phyloP scores from a whole-genome alignment of 2,329 filamentous ascomycete genomes.

The Penicillium sp. region DNA sequence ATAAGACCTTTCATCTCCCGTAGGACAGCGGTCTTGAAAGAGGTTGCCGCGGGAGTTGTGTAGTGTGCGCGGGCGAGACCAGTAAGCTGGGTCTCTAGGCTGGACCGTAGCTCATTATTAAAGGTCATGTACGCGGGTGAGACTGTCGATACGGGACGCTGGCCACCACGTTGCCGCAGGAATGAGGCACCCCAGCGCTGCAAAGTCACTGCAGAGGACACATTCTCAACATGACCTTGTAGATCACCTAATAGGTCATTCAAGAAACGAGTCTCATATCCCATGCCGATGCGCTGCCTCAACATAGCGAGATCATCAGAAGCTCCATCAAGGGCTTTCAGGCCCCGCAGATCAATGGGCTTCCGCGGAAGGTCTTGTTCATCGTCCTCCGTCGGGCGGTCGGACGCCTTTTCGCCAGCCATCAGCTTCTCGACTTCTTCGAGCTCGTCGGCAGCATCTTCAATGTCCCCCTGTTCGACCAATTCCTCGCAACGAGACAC shows the following conservation, averaged over 20 bases:
- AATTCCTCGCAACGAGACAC: conserved; percentile 76
- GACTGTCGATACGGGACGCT: conserved; percentile 66
- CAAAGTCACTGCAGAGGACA: conserved; percentile 72
- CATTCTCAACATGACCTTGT: conserved; percentile 73
- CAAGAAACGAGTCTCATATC: conserved; percentile 80
- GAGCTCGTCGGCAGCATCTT: conserved; percentile 76
- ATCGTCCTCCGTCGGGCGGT: conserved; percentile 30
- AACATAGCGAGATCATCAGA: conserved; percentile 74
- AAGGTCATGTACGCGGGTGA: conserved; percentile 79
- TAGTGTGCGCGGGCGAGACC: conserved; percentile 82
- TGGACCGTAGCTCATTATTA: conserved; percentile 68
- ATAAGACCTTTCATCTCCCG: conserved; percentile 87
- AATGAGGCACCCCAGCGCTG: conserved; percentile 82
- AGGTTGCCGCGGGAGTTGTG: conserved; percentile 76
- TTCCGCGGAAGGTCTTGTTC: conserved; percentile 33
- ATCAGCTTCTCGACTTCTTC: conserved; percentile 79
- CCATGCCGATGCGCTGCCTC: conserved; percentile 79
- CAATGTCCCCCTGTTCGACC: conserved; percentile 81
- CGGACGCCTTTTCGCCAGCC: conserved; percentile 64
- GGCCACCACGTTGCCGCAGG: conserved; percentile 68
- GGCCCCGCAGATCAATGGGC: conserved; percentile 70
- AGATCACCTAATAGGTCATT: conserved; percentile 77
- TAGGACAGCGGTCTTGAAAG: conserved; percentile 80
- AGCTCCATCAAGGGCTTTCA: conserved; percentile 79
- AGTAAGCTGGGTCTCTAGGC: conserved; percentile 69